Percentiles rank a stretch among this genome's conserved stretches.
Evolutionary conservation across 2,329 filamentous ascomycete genomes (phyloP).

Genomic region (Bipolaris zeicola): DNA sequence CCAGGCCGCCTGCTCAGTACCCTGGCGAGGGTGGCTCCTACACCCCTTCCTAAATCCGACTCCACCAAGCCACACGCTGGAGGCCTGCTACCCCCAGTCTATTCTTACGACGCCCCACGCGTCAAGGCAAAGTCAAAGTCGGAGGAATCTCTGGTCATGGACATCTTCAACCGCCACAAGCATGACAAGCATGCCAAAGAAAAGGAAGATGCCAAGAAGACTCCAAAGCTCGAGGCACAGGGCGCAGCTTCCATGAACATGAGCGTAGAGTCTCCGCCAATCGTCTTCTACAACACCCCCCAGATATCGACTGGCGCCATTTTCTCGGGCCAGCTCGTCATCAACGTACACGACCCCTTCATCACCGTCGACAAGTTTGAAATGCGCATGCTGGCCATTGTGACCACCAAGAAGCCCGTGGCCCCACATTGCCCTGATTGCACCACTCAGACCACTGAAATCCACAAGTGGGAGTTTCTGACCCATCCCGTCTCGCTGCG

Average conservation of each 20-base stretch:
- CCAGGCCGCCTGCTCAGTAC: slow-evolving; percentile 44
- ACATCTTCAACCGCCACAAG: slow-evolving; percentile 48
- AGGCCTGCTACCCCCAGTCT: slow-evolving; percentile 42
- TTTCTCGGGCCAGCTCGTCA: slow-evolving; percentile 79
- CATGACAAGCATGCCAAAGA: slow-evolving; percentile 31
- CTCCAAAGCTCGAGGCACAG: slow-evolving; percentile 44
- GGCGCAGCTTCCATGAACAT: slow-evolving; percentile 62
- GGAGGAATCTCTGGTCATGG: slow-evolving; percentile 47
- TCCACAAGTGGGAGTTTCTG: slow-evolving; percentile 79
- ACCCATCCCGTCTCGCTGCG: slow-evolving; percentile 44
- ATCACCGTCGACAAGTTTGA: slow-evolving; percentile 72
- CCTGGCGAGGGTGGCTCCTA: slow-evolving; percentile 41
- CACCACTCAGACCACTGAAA: slow-evolving; percentile 69
- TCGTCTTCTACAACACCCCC: slow-evolving; percentile 79
- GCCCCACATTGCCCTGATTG: slow-evolving; percentile 79
- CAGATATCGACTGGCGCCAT: slow-evolving; percentile 80
- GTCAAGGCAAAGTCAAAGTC: slow-evolving; percentile 36
- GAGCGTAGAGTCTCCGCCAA: slow-evolving; percentile 81
- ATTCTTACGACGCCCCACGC: slow-evolving; percentile 41
- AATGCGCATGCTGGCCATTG: slow-evolving; percentile 72
- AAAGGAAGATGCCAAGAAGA: slow-evolving; percentile 38
- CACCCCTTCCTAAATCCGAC: slow-evolving; percentile 40
- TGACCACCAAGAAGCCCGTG: slow-evolving; percentile 81
- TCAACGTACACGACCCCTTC: slow-evolving; percentile 70
- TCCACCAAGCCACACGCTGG: slow-evolving; percentile 26